These are phyloP conservation scores for Naematelia aurantialba DNA, from an alignment of 768 basidiomycete species.

Conservation along the genomic window DNA sequence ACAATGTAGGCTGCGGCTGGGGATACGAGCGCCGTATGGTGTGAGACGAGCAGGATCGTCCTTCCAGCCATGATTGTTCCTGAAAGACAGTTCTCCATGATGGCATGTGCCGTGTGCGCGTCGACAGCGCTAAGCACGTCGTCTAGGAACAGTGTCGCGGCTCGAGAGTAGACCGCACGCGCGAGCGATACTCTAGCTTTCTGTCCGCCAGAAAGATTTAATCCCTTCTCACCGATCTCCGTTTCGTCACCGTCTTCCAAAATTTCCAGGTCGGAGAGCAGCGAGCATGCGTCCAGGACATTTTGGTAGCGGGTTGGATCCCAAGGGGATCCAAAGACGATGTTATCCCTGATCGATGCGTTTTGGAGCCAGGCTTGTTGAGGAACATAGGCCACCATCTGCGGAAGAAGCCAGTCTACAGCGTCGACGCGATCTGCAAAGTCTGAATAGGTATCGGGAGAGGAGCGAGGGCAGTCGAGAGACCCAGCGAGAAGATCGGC, in stretches of 20 bases:
- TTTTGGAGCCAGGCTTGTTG: slow-evolving; percentile 64
- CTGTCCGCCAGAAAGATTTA: slow-evolving; percentile 56
- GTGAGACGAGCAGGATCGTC: slow-evolving; percentile 85
- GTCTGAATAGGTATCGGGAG: slow-evolving; percentile 69
- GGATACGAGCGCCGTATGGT: slow-evolving; percentile 84
- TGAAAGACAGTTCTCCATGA: slow-evolving; percentile 72
- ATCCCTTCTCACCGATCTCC: slow-evolving; percentile 51
- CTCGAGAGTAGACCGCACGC: slow-evolving; percentile 84
- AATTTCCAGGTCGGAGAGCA: slow-evolving; percentile 66
- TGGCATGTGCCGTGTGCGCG: slow-evolving; percentile 75
- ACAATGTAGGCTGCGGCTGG: slow-evolving; percentile 78
- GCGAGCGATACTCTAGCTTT: slow-evolving; percentile 53
- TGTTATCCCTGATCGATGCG: slow-evolving; percentile 80
- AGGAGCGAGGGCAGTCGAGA: slow-evolving; percentile 74
- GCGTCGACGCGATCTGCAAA: slow-evolving; percentile 54
- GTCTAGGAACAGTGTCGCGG: slow-evolving; percentile 74
- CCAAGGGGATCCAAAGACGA: slow-evolving; percentile 73
- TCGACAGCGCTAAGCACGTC: slow-evolving; percentile 67
- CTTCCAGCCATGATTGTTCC: slow-evolving; percentile 74
- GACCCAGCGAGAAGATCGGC: slow-evolving; percentile 79
- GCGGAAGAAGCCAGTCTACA: slow-evolving; percentile 71
- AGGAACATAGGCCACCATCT: slow-evolving; percentile 82
- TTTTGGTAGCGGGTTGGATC: slow-evolving; percentile 69
- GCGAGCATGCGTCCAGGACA: slow-evolving; percentile 75
- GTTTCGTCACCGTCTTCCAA: slow-evolving; percentile 69